Evolutionary conservation across 345 rosid species (phyloP).

Genomic region (Dovyalis caffra): DNA sequence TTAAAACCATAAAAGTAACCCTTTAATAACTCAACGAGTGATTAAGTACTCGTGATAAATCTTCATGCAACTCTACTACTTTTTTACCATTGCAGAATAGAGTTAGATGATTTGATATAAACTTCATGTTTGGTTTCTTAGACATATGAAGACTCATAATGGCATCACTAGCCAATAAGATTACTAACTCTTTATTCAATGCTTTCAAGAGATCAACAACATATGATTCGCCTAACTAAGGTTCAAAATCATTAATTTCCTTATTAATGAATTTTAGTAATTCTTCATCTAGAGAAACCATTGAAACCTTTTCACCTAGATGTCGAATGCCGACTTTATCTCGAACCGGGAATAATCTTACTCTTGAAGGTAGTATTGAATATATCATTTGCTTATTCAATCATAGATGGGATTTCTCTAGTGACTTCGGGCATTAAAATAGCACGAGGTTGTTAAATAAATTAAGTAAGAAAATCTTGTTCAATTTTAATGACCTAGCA

Average conservation of each 20-base stretch:
- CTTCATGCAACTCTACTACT: slow-evolving; percentile 55
- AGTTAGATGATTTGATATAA: slow-evolving; percentile 47
- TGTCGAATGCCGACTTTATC: slow-evolving; percentile 56
- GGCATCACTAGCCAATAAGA: slow-evolving; percentile 48
- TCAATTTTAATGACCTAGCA: slow-evolving; percentile 76
- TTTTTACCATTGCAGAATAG: slow-evolving; percentile 53
- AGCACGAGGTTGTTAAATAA: slow-evolving; percentile 82
- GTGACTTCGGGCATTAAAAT: slow-evolving; percentile 75
- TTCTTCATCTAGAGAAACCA: slow-evolving; percentile 53
- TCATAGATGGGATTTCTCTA: too few relatives aligned
- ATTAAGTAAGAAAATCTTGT: slow-evolving; percentile 71
- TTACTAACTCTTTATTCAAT: slow-evolving; percentile 54
- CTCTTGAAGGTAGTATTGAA: slow-evolving; percentile 47
- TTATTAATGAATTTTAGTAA: slow-evolving; percentile 42
- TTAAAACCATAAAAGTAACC: slow-evolving; percentile 72
- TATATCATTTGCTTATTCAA: slow-evolving; percentile 27
- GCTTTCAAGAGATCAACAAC: slow-evolving; percentile 38
- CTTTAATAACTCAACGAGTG: slow-evolving; percentile 69
- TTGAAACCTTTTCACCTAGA: slow-evolving; percentile 70
- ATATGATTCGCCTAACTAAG: slow-evolving; percentile 82
- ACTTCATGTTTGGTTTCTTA: slow-evolving; percentile 72
- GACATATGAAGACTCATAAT: slow-evolving; percentile 55
- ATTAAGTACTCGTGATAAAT: slow-evolving; percentile 41
- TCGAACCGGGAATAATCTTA: slow-evolving; percentile 40
- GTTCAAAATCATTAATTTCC: slow-evolving; percentile 74